A percentile compares a stretch with the other conserved stretches of the same genome.
Conservation (phyloP, 768 basidiomycete genomes). For the Boletus reticulatus region DNA sequence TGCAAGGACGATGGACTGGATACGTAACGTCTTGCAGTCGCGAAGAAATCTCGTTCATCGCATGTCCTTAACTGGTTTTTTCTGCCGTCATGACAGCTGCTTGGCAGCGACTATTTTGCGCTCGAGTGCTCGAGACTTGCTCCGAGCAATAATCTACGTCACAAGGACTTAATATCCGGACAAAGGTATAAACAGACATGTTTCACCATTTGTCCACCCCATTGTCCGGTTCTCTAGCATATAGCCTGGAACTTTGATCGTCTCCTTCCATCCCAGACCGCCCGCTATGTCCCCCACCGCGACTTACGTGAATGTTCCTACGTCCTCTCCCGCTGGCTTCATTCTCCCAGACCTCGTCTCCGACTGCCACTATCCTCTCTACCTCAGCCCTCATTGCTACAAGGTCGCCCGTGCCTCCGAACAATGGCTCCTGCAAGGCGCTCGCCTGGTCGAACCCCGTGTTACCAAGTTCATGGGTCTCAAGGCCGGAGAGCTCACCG, state of each 20-base stretch:
- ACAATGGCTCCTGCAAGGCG: constrained; percentile 32
- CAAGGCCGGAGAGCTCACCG: constrained; percentile 65
- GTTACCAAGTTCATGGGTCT: constrained; percentile 48
- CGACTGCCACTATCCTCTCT: constrained; percentile 38
- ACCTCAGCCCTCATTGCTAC: constrained; percentile 32
- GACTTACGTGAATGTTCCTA: constrained; percentile 10
- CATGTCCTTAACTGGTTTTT: neutral
- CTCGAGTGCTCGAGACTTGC: neutral
- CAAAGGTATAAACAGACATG: constrained; percentile 27
- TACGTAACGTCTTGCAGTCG: neutral
- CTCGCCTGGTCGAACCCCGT: constrained; percentile 30
- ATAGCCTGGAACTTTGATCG: constrained; percentile 4
- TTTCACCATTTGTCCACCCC: constrained; percentile 16
- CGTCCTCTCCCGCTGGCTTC: constrained; percentile 23
- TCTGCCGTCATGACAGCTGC: constrained; percentile 8
- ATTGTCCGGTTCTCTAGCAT: constrained; percentile 16
- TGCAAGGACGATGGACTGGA: neutral
- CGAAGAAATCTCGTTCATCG: neutral
- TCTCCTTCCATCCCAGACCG: neutral
- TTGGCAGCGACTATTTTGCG: neutral
- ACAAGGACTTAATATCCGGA: constrained; percentile 6
- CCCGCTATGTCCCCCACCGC: constrained; percentile 27
- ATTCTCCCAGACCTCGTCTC: constrained; percentile 42
- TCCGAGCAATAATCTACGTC: neutral
- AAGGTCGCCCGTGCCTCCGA: constrained; percentile 38